A percentile compares a stretch with the other conserved stretches of the same genome.
Evolutionary conservation across 106 monocot genomes (phyloP).

Genomic region (Dendrobium nobile): DNA sequence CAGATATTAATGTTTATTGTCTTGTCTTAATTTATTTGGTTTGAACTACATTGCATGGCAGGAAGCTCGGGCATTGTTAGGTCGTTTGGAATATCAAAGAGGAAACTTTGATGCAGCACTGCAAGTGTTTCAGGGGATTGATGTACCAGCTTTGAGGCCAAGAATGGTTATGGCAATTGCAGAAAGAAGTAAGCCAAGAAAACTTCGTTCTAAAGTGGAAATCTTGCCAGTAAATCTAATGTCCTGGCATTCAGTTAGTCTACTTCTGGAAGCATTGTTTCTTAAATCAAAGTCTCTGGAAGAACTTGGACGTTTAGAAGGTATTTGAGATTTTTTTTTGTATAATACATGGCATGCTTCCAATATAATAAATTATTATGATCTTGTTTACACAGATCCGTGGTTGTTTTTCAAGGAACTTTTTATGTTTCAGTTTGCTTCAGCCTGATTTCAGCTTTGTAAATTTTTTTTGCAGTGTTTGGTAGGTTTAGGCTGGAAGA

Average conservation of each 20-base stretch:
- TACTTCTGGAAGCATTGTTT: slow-evolving; percentile 73
- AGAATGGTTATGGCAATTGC: slow-evolving; percentile 62
- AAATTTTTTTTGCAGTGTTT: neutral
- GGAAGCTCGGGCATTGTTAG: slow-evolving; percentile 88
- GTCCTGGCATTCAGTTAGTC: slow-evolving; percentile 79
- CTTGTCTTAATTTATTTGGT: neutral
- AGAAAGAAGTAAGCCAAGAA: slow-evolving; percentile 35
- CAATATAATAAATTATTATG: neutral
- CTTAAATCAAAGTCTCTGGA: slow-evolving; percentile 79
- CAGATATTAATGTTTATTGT: neutral
- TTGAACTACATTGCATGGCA: slow-evolving; percentile 7
- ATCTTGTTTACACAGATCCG: neutral
- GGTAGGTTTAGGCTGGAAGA: neutral
- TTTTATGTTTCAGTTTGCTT: neutral
- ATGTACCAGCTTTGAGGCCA: slow-evolving; percentile 45
- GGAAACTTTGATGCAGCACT: slow-evolving; percentile 85
- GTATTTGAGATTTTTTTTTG: slow-evolving; percentile 18
- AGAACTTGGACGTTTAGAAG: slow-evolving; percentile 55
- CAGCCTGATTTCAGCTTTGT: neutral
- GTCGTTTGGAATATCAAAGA: slow-evolving; percentile 76
- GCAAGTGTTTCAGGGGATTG: slow-evolving; percentile 87
- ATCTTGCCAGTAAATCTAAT: slow-evolving; percentile 33
- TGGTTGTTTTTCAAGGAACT: neutral
- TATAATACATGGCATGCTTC: neutral
- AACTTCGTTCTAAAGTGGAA: slow-evolving; percentile 28